These are phyloP conservation scores for Fagopyrum esculentum DNA, from an alignment of 148 eudicot species.

Conservation along the genomic window DNA sequence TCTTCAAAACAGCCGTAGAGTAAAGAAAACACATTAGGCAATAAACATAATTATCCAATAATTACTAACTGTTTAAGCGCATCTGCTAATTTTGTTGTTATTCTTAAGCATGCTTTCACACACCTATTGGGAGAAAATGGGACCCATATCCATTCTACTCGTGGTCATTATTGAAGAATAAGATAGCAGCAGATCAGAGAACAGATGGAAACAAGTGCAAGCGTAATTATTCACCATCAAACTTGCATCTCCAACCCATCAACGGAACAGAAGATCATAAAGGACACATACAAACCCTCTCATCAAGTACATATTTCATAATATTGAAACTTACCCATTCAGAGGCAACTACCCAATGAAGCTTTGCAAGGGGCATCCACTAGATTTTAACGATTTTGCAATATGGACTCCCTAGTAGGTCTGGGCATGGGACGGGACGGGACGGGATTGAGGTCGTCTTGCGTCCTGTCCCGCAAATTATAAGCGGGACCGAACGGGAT, in stretches of 20 bases:
- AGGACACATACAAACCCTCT: not conserved
- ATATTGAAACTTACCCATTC: not conserved
- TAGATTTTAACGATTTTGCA: no score
- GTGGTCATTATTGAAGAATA: constrained; percentile 1
- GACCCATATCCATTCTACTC: not conserved
- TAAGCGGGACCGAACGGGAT: no score
- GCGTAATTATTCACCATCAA: constrained; percentile 1
- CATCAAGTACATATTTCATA: not conserved
- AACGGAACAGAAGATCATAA: not conserved
- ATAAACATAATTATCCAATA: constrained; percentile 5
- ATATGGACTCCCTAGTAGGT: no score
- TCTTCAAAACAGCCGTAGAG: not conserved
- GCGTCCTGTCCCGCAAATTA: no score
- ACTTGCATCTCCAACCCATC: no score
- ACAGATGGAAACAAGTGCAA: not conserved
- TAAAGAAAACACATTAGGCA: not conserved
- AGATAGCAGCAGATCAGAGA: not conserved
- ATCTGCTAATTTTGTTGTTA: not conserved
- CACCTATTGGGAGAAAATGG: not conserved
- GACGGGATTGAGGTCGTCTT: no score
- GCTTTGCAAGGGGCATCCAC: not conserved
- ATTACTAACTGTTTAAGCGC: not conserved
- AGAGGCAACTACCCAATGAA: not conserved
- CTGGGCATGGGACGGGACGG: no score
- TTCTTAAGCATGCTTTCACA: constrained; percentile 8